A percentile compares a stretch with the other conserved stretches of the same genome.
Conservation (phyloP, 306 rosid species). For the Betula pendula region DNA sequence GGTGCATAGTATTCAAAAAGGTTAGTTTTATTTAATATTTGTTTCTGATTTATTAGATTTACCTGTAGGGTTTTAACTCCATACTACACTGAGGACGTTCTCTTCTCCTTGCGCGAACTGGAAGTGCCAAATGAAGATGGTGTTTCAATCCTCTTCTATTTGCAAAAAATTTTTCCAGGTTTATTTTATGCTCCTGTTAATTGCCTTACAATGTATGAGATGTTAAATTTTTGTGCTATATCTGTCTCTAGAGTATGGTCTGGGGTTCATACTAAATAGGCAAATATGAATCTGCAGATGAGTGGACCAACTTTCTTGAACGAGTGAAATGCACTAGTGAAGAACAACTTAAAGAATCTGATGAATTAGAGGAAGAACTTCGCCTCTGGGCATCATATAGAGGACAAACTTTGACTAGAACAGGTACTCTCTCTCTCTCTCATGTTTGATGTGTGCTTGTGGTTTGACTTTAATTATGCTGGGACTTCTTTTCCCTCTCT, state of each 20-base stretch:
- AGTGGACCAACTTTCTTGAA: constrained; percentile 89
- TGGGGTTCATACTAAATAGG: constrained; percentile 9
- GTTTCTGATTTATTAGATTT: constrained; percentile 14
- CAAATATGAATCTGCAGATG: constrained; percentile 56
- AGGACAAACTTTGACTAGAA: constrained; percentile 95
- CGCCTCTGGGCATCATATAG: constrained; percentile 97
- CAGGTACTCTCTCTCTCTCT: constrained; percentile 44
- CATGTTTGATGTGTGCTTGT: not conserved
- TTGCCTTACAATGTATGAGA: constrained; percentile 1
- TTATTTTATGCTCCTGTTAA: constrained; percentile 14
- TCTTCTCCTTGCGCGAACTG: constrained; percentile 72
- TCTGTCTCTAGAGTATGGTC: not conserved
- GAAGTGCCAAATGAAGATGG: constrained; percentile 89
- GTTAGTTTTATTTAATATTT: not conserved
- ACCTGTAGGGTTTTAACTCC: constrained; percentile 85
- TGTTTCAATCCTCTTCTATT: constrained; percentile 90
- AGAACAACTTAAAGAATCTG: constrained; percentile 72
- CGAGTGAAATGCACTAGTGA: constrained; percentile 57
- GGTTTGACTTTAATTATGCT: not conserved
- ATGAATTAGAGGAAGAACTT: constrained; percentile 75
- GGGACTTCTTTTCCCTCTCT: not conserved
- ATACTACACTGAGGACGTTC: constrained; percentile 92
- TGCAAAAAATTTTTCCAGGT: constrained; percentile 97
- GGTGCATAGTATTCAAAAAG: not conserved
- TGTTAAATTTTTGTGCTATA: not conserved